phyloP scores from a whole-genome alignment of 257 asterid genomes.

The Thymus mandschuricus region DNA sequence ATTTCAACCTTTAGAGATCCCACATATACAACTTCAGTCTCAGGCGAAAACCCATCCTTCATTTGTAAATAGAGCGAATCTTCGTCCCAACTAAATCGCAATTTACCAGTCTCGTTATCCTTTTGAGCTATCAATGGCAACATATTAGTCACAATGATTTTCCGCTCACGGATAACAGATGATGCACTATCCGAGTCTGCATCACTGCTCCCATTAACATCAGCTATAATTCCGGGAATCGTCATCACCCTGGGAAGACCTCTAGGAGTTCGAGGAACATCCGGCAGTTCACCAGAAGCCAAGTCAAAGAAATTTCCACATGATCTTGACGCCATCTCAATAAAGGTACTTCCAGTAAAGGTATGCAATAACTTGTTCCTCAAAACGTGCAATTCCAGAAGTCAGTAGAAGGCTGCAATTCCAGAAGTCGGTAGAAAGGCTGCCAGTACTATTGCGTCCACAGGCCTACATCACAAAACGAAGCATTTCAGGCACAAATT shows the following conservation, averaged over 20 bases:
- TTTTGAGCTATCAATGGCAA: conserved; percentile 72
- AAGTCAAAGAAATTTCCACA: conserved; percentile 68
- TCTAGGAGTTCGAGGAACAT: conserved; percentile 73
- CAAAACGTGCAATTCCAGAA: conserved; percentile 31
- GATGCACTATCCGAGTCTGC: conserved; percentile 72
- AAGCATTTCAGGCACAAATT: conserved; percentile 3
- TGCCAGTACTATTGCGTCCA: conserved; percentile 17
- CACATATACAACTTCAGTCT: conserved; percentile 70
- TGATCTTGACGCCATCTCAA: conserved; percentile 66
- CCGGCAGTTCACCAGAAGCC: conserved; percentile 58
- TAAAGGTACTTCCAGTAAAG: conserved; percentile 22
- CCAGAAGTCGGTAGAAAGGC: conserved; percentile 24
- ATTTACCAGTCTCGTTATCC: conserved; percentile 60
- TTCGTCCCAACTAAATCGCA: conserved; percentile 72
- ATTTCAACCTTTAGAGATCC: conserved; percentile 87
- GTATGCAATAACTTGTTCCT: conserved; percentile 25
- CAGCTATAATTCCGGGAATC: conserved; percentile 70
- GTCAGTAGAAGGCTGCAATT: conserved; percentile 23
- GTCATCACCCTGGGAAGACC: conserved; percentile 79
- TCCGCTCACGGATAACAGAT: conserved; percentile 59
- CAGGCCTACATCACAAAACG: conserved; percentile 31
- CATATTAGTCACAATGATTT: conserved; percentile 83
- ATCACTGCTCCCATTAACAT: conserved; percentile 60
- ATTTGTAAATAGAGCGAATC: conserved; percentile 76
- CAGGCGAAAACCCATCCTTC: conserved; percentile 86